A percentile compares a stretch with the other conserved stretches of the same genome.
phyloP scores from a whole-genome alignment of 371 early-diverging fungal genomes.

The Mucor lusitanicus region DNA sequence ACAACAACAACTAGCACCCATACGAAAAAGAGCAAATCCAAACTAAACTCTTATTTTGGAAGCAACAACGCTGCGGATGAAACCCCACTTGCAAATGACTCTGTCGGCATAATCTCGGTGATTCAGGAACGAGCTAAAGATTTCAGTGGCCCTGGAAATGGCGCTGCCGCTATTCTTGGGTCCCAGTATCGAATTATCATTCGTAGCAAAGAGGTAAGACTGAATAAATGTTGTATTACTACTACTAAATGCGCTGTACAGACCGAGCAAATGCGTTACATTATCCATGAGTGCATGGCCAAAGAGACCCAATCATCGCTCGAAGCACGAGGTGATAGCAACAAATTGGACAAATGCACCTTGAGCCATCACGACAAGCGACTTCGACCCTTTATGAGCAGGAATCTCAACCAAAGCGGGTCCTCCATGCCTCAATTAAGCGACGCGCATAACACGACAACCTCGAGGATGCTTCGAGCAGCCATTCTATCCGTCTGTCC shows the following conservation, averaged over 20 bases:
- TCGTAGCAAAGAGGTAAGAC: constrained; percentile 34
- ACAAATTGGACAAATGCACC: constrained; percentile 17
- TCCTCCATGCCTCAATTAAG: background rate
- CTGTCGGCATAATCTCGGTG: constrained; percentile 35
- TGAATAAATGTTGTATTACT: background rate
- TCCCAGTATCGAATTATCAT: constrained; percentile 44
- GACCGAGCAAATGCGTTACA: constrained; percentile 15
- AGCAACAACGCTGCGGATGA: background rate
- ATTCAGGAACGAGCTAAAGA: constrained; percentile 39
- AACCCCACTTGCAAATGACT: background rate
- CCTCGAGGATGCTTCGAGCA: constrained; percentile 31
- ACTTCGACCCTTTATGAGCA: constrained; percentile 17
- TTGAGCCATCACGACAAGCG: constrained; percentile 8
- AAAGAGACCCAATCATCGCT: constrained; percentile 29
- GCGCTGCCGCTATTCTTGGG: constrained; percentile 18
- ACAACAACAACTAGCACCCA: background rate
- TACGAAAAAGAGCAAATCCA: constrained; percentile 1
- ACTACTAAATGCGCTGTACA: background rate
- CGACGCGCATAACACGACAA: constrained; percentile 11
- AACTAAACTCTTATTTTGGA: background rate
- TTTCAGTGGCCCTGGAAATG: constrained; percentile 19
- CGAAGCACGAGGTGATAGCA: constrained; percentile 25
- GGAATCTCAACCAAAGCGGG: background rate
- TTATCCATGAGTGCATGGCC: constrained; percentile 32
- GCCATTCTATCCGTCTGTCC: constrained; percentile 34